Base-by-base conservation (phyloP, 2,329 filamentous ascomycete species). In the Fusarium sp. region DNA sequence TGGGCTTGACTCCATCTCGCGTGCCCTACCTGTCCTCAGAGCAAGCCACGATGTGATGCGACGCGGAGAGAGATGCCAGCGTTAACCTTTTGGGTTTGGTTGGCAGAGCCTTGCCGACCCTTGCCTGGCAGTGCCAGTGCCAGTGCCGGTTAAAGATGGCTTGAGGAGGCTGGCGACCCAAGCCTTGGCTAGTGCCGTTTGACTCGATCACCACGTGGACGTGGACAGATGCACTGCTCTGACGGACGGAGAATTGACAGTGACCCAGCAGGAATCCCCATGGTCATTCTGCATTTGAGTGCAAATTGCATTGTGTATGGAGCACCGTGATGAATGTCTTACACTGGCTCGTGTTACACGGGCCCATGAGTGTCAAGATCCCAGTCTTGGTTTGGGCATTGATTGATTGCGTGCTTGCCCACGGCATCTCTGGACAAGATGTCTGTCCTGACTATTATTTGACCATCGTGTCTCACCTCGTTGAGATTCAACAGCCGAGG, bases 201-300 rank as follows among this genome's bases (percentile, higher is more conserved):
- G 35, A 66, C 69, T 62, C 59, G 52, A 70, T 57, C 56, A 68
- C 40, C 42, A 47, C 63, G 63, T 63, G 38, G 33, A 61, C 35
- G 56, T 31, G 22, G 60, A 29, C 35, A 58, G 35, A 63, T 63
- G 47, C 61, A 42, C 18, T 31, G 45, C 22, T 33, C 36, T 42
- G 27, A 29, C 31, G 27, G 45, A 22, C 16, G 45, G 40, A 63
- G 45, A 36, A 40, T 45, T 40, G 42, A 35, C 29, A 18, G 42
- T 42, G 45, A 27, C 40, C 59, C 45, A n/a, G 29, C 59, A 36
- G 35, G 35, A 57, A 33, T 63, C 47, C 47, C 27, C 47, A 57
- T 63, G 31, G 47, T 40, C 25, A 33, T 57, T 33, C 27, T 31
- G 14, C 59, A 62, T 47, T 47, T 27, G 27, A 22, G n/a, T 14